Conservation (phyloP, 2,329 filamentous ascomycete genomes). For the Exophiala oligosperma region DNA sequence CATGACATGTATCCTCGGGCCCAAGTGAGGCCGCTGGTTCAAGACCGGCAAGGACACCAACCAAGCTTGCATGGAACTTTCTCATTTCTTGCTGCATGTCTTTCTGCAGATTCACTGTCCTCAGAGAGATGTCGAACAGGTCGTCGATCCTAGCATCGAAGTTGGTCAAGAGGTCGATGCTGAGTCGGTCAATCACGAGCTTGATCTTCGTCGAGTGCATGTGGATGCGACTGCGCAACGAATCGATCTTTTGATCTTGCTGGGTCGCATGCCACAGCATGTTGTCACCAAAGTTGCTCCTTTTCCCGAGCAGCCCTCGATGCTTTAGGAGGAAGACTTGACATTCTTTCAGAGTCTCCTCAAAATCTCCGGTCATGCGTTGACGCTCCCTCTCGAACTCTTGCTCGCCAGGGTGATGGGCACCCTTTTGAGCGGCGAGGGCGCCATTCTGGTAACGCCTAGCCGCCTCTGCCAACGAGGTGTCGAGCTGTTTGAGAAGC, state of each 20-base stretch:
- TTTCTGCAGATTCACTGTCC: background rate
- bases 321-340: slow-evolving; percentile 2
- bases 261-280: slow-evolving; percentile 3
- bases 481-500: slow-evolving; percentile 3
- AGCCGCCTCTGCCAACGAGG: slow-evolving; percentile 1
- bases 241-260: slow-evolving; percentile 9
- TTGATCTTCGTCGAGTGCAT: slow-evolving; percentile 9
- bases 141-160: slow-evolving; percentile 7
- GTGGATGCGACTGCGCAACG: slow-evolving; percentile 1
- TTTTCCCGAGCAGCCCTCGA: background rate
- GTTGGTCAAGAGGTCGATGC: slow-evolving; percentile 7
- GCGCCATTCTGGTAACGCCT: slow-evolving; percentile 2
- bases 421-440: background rate
- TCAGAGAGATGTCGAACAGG: slow-evolving; percentile 5
- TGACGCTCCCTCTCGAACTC: slow-evolving; percentile 3
- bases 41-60: slow-evolving; percentile 1
- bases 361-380: slow-evolving; percentile 7
- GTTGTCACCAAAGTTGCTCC: slow-evolving; percentile 1
- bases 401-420: background rate
- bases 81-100: slow-evolving; percentile 7
- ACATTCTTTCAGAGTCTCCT: slow-evolving; percentile 8
- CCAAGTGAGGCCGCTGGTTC: background rate
- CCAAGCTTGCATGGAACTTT: background rate
- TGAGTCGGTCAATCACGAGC: slow-evolving; percentile 10
- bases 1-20: background rate